Evolutionary conservation across 495 filamentous ascomycete species (phyloP).

Genomic region (Aspergillus funiculosus): DNA sequence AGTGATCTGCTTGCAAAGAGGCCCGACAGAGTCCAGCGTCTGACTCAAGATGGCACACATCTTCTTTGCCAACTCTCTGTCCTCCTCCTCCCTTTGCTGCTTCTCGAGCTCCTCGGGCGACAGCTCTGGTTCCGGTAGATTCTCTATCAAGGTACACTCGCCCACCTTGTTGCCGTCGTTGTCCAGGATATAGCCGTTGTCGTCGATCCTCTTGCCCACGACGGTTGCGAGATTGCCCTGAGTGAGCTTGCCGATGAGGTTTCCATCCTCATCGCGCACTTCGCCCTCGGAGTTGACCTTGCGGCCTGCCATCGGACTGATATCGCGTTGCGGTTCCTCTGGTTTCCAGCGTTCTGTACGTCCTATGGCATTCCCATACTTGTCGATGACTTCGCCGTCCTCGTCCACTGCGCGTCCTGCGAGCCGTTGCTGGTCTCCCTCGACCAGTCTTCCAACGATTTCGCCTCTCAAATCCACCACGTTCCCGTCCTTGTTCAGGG

Average conservation of each 20-base stretch:
- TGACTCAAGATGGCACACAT: constrained; percentile 66
- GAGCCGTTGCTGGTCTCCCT: constrained; percentile 60
- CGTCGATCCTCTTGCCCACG: constrained; percentile 67
- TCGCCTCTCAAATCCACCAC: constrained; percentile 54
- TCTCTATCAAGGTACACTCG: constrained; percentile 40
- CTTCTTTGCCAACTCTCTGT: constrained; percentile 63
- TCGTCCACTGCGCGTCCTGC: constrained; percentile 68
- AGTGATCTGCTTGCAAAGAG: constrained; percentile 74
- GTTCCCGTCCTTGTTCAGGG: constrained; percentile 64
- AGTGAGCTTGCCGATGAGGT: constrained; percentile 67
- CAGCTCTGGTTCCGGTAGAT: constrained; percentile 25
- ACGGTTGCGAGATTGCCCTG: constrained; percentile 61
- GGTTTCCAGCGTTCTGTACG: constrained; percentile 69
- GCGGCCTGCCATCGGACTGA: constrained; percentile 63
- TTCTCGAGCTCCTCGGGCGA: constrained; percentile 38
- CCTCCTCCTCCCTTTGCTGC: constrained; percentile 44
- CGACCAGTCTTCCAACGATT: constrained; percentile 60
- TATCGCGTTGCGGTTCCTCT: constrained; percentile 52
- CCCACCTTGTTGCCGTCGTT: constrained; percentile 66
- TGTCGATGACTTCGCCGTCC: constrained; percentile 70
- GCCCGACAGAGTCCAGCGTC: constrained; percentile 70
- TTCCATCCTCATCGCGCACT: constrained; percentile 67
- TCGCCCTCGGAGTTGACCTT: constrained; percentile 72
- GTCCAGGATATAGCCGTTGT: constrained; percentile 71
- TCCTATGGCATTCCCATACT: constrained; percentile 66